Percentiles rank a stretch among this genome's conserved stretches.
phyloP scores from a whole-genome alignment of 208 protist species.

The Plasmodiophora brassicae region DNA sequence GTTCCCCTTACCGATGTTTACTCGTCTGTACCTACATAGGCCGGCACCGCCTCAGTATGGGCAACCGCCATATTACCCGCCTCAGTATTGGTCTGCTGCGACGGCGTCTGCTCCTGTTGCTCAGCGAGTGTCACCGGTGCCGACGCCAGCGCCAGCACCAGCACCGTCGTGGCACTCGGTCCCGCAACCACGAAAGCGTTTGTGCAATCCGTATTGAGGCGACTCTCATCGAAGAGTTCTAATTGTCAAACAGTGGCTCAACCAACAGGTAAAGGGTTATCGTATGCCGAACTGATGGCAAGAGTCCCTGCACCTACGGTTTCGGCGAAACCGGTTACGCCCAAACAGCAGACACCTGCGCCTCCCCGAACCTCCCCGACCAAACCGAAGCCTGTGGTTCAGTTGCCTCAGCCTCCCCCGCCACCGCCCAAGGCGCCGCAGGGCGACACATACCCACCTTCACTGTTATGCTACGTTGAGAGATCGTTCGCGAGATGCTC shows the following conservation, averaged over 20 bases:
- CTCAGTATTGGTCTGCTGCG: neutral
- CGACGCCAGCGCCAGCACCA: neutral
- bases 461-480: neutral
- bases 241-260: neutral
- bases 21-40: no score
- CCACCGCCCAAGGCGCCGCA: neutral
- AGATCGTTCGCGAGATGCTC: neutral
- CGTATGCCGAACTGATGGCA: constrained; percentile 23
- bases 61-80: neutral
- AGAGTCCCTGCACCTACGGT: neutral
- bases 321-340: neutral
- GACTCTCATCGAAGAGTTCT: neutral
- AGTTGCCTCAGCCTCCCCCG: neutral
- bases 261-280: neutral
- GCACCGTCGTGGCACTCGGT: neutral
- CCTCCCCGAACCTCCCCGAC: neutral
- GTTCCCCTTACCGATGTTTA: no score
- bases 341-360: neutral
- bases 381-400: neutral
- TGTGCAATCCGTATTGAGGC: neutral
- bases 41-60: no score
- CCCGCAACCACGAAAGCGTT: neutral
- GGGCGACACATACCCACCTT: neutral
- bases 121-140: neutral
- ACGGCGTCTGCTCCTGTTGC: neutral